Conservation (phyloP, 768 basidiomycete species). For the Podaxis pistillaris region DNA sequence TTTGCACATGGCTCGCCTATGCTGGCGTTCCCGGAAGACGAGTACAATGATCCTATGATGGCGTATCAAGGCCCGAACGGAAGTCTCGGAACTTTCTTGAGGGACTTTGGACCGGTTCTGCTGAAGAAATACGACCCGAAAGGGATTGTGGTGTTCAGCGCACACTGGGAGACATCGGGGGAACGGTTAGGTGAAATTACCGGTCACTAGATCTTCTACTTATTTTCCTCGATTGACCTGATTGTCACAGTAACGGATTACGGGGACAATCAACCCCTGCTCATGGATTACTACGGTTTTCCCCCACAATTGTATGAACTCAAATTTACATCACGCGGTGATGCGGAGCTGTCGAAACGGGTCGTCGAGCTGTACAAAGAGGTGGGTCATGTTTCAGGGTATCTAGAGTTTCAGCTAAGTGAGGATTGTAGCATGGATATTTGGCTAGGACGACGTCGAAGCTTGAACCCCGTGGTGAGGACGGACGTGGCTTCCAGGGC, state of each 20-base stretch:
- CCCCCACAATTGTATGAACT: constrained; percentile 54
- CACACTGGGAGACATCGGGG: constrained; percentile 72
- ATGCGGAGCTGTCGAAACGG: constrained; percentile 51
- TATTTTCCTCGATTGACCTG: neutral
- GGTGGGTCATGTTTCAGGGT: constrained; percentile 28
- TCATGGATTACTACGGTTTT: constrained; percentile 78
- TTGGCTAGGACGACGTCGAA: constrained; percentile 42
- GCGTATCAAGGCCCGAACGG: constrained; percentile 46
- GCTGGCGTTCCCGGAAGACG: constrained; percentile 36
- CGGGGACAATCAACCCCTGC: constrained; percentile 69
- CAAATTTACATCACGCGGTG: constrained; percentile 68
- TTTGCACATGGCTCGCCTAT: constrained; percentile 69
- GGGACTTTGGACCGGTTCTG: constrained; percentile 61
- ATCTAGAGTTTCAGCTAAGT: neutral
- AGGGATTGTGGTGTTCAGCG: constrained; percentile 80
- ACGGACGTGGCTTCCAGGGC: constrained; percentile 63
- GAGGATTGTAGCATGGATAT: constrained; percentile 2
- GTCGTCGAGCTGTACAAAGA: constrained; percentile 60
- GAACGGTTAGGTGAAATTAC: constrained; percentile 53
- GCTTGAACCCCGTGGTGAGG: constrained; percentile 56
- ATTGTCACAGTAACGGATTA: constrained; percentile 69
- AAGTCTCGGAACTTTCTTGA: constrained; percentile 56
- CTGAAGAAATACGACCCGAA: constrained; percentile 72
- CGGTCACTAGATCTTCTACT: neutral
- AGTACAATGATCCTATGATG: constrained; percentile 20